These are phyloP conservation scores for Apiotrichum brassicae DNA, from an alignment of 1,284 basidiomycete genomes.

Conservation along the genomic window DNA sequence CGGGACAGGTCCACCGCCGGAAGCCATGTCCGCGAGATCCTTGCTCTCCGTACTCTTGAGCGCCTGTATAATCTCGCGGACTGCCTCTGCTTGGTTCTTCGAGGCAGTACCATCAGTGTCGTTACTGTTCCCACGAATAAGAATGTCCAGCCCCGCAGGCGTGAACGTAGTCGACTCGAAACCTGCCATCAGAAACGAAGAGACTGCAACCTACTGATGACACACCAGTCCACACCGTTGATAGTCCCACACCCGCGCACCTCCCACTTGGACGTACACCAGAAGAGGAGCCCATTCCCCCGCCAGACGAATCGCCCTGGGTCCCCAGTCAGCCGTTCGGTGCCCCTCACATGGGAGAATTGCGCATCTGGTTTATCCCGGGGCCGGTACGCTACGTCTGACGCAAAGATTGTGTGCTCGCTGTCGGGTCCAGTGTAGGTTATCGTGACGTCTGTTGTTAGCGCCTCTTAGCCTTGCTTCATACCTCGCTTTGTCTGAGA, in stretches of 20 bases:
- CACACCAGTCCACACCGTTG: conserved; percentile 47
- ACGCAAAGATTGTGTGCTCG: conserved; percentile 39
- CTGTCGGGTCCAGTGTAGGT: conserved; percentile 42
- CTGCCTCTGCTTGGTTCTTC: no score
- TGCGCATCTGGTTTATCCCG: neutral
- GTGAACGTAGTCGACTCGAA: conserved; percentile 55
- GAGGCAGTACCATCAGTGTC: no score
- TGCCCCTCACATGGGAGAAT: conserved; percentile 39
- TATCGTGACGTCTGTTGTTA: conserved; percentile 49
- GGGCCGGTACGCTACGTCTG: conserved; percentile 45
- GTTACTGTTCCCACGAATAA: conserved; percentile 38
- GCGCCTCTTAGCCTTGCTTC: neutral
- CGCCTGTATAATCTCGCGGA: no score
- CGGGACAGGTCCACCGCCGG: no score
- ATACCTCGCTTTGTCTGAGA: neutral
- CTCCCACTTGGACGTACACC: conserved; percentile 51
- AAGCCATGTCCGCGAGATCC: no score
- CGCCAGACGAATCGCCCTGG: conserved; percentile 50
- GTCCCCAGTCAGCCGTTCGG: conserved; percentile 30
- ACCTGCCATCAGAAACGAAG: conserved; percentile 23
- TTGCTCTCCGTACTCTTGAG: no score
- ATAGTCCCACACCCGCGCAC: conserved; percentile 47
- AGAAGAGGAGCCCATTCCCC: conserved; percentile 50
- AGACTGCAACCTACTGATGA: conserved; percentile 45
- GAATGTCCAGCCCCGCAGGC: conserved; percentile 53